Conservation (phyloP, 371 early-diverging fungal species). For the Mortierella polycephala region DNA sequence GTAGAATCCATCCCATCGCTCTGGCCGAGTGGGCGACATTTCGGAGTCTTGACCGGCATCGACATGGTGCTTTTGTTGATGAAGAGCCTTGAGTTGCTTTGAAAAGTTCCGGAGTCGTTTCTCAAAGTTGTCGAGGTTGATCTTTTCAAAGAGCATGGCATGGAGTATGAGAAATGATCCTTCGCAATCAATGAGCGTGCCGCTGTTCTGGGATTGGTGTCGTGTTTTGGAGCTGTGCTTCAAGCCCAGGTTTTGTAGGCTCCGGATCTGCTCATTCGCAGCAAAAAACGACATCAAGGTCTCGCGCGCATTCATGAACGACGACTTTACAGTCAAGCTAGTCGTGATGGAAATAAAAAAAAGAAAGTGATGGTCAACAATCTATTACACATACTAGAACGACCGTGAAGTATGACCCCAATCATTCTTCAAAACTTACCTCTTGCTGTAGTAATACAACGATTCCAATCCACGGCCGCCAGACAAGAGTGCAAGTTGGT, state of each 20-base stretch:
- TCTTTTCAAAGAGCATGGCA: conserved; percentile 75
- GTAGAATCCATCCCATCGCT: conserved; percentile 60
- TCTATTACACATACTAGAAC: not conserved
- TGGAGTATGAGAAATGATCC: conserved; percentile 66
- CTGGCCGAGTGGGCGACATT: not conserved
- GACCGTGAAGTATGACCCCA: no score
- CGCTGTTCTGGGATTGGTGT: conserved; percentile 16
- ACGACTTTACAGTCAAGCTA: conserved; percentile 54
- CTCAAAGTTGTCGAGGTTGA: conserved; percentile 69
- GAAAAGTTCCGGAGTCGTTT: conserved; percentile 31
- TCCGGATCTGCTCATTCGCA: conserved; percentile 44
- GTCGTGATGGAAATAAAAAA: not conserved
- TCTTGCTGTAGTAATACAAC: conserved; percentile 56
- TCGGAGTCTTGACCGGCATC: not conserved
- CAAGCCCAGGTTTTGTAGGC: conserved; percentile 19
- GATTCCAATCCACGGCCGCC: conserved; percentile 47
- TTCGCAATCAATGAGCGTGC: conserved; percentile 48
- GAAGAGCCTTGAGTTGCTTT: conserved; percentile 28
- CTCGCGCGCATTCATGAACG: conserved; percentile 56
- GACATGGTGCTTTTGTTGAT: conserved; percentile 3
- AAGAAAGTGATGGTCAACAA: not conserved
- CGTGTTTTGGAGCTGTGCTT: conserved; percentile 31
- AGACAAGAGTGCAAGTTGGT: conserved; percentile 55
- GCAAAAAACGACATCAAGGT: conserved; percentile 53
- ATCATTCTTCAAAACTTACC: conserved; percentile 22